Conservation (phyloP, 345 rosid species). For the Balakata baccata region DNA sequence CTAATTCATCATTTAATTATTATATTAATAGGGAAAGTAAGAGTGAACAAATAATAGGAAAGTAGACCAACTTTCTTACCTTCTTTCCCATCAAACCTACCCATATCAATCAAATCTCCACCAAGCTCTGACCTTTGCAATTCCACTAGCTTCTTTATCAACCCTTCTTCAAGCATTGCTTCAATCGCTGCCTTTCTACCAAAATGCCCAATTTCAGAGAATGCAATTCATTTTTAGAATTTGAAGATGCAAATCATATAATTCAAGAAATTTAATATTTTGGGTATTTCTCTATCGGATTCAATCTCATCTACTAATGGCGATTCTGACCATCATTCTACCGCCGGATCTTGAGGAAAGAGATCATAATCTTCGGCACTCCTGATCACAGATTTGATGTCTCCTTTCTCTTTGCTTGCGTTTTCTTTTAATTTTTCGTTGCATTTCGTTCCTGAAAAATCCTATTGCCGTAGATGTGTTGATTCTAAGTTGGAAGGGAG, state of each 20-base stretch:
- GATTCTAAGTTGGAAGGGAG: no score
- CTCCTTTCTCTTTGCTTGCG: no score
- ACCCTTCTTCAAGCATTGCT: slow-evolving; percentile 43
- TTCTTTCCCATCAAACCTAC: slow-evolving; percentile 14
- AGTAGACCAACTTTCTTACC: slow-evolving; percentile 16
- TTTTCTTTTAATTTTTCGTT: no score
- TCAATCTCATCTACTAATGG: slow-evolving; percentile 60
- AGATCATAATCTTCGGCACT: no score
- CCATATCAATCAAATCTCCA: slow-evolving; percentile 55
- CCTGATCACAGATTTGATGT: no score
- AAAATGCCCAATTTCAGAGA: slow-evolving; percentile 60
- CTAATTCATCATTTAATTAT: no score
- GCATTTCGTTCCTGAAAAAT: no score
- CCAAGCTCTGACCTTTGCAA: slow-evolving; percentile 58
- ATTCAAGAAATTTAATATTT: slow-evolving; percentile 40
- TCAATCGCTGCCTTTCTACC: slow-evolving; percentile 66
- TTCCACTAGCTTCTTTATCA: slow-evolving; percentile 48
- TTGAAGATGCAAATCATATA: slow-evolving; percentile 39
- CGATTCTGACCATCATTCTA: slow-evolving; percentile 22
- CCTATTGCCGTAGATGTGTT: no score
- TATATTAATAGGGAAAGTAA: no score
- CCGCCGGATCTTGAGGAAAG: no score
- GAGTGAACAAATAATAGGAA: no score
- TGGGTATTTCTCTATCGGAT: slow-evolving; percentile 44
- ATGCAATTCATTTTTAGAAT: slow-evolving; percentile 47